Evolutionary conservation across 352 stramenopile genomes (phyloP).

Genomic region (Thraustochytrium sp.): DNA sequence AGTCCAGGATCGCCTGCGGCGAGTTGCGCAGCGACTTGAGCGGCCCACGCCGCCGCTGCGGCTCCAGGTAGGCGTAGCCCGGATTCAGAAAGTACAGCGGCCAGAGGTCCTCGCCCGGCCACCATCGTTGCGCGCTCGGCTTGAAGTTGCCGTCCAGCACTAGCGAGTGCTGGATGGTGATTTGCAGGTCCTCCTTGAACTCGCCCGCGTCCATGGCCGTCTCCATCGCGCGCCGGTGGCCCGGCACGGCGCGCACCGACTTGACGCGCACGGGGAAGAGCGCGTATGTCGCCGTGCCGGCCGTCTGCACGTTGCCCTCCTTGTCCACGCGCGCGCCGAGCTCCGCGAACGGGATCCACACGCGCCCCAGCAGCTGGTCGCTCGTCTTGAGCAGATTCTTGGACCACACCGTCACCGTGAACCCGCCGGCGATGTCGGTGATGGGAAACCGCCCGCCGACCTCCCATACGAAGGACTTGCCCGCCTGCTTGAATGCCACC

Average conservation of each 20-base stretch:
- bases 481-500: slow-evolving; percentile 19
- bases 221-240: slow-evolving; percentile 11
- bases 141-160: neutral
- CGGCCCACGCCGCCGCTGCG: neutral
- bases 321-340: neutral
- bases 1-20: slow-evolving; percentile 13
- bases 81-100: slow-evolving; percentile 28
- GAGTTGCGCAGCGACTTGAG: neutral
- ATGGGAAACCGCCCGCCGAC: neutral
- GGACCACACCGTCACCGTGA: neutral
- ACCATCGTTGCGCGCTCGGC: neutral
- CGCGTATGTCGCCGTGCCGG: neutral
- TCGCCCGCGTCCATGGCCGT: slow-evolving; percentile 20
- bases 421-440: slow-evolving; percentile 13
- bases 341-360: neutral
- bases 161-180: slow-evolving; percentile 6
- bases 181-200: neutral
- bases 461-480: slow-evolving; percentile 21
- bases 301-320: neutral
- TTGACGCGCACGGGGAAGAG: neutral
- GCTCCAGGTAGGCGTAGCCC: neutral
- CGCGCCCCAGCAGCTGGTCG: slow-evolving; percentile 5
- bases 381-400: neutral
- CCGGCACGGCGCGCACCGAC: neutral
- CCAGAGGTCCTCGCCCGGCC: neutral